Conservation (phyloP, 2,329 filamentous ascomycete species). For the Dissoconium aciculare region DNA sequence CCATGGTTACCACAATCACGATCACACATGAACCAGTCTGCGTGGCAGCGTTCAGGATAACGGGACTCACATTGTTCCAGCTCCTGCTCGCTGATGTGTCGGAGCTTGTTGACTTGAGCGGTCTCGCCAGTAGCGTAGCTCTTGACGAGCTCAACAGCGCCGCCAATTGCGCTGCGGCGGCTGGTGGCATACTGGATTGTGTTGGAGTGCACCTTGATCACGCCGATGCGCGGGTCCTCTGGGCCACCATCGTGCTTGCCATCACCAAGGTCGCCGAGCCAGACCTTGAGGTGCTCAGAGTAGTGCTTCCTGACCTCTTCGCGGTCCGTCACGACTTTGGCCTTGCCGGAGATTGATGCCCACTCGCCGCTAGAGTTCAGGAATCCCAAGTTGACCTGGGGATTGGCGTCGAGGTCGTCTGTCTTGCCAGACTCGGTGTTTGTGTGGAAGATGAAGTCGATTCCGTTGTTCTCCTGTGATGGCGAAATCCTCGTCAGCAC, state of each 20-base stretch:
- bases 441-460: slow-evolving; percentile 79
- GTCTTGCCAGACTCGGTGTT: slow-evolving; percentile 86
- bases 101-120: slow-evolving; percentile 58
- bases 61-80: slow-evolving; percentile 40
- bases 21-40: too few relatives aligned
- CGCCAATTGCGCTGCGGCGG: slow-evolving; percentile 47
- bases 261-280: slow-evolving; percentile 74
- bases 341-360: slow-evolving; percentile 69
- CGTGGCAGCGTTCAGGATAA: too few relatives aligned
- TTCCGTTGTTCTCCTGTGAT: slow-evolving; percentile 54
- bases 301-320: slow-evolving; percentile 60
- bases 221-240: slow-evolving; percentile 64
- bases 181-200: slow-evolving; percentile 57
- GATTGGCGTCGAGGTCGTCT: slow-evolving; percentile 57
- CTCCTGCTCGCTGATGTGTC: slow-evolving; percentile 56
- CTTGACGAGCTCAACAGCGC: slow-evolving; percentile 58
- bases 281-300: slow-evolving; percentile 57
- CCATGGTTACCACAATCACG: too few relatives aligned
- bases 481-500: slow-evolving; percentile 9
- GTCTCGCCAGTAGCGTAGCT: slow-evolving; percentile 57
- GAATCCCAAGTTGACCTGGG: slow-evolving; percentile 70
- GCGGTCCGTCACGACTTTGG: slow-evolving; percentile 55
- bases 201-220: slow-evolving; percentile 61
- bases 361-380: slow-evolving; percentile 57
- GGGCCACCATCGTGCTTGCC: slow-evolving; percentile 69